Evolutionary conservation across 2,329 filamentous ascomycete genomes (phyloP), one percentile per base, ranked within the genome.

Genomic region (Claviceps fusiformis): DNA sequence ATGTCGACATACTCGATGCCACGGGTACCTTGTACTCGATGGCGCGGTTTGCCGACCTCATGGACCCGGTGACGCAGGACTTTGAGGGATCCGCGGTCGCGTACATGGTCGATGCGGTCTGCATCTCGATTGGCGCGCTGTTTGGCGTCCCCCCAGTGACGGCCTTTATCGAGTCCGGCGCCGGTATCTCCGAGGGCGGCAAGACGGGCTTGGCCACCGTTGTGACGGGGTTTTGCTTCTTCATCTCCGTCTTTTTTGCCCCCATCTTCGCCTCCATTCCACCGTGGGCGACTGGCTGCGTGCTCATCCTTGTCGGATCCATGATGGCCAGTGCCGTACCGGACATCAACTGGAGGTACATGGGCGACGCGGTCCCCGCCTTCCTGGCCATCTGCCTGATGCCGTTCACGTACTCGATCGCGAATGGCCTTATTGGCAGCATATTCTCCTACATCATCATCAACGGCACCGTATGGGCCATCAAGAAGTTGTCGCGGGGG

Each of bases 261-360:
- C 89, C 89, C 0, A 92, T 95, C 56, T 95, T 95, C 65, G 89
- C 89, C 10, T 91, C 87, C 0, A 93, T 95, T 56, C 89, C 89
- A 5, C 85, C 89, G 0, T 95, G 88, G 87, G 89, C 89, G 3
- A 95, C 89, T 0, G 89, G 89, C 50, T 90, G 86, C 66, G 90
- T 90, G n/a, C 78, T 95, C 31, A 78, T 95, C 61, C 82, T 95
- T 44, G 88, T 95, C 54, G 89, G 89, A n/a, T 83, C 84, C 24
- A 85, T 95, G 78, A 95, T 95, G 89, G 82, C 85, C 55, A 79
- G 82, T 58, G 79, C 87, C 1, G 86, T 87, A 13, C 81, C 80
- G 17, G 86, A 93, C 59, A 91, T 95, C 74, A 95, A 95, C 76
- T 95, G 89, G 89, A 75, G 76, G 50, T 95, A 95, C 70, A 75